Conservation (phyloP, 805 yeast species). For the Clavispora santaluciae region DNA sequence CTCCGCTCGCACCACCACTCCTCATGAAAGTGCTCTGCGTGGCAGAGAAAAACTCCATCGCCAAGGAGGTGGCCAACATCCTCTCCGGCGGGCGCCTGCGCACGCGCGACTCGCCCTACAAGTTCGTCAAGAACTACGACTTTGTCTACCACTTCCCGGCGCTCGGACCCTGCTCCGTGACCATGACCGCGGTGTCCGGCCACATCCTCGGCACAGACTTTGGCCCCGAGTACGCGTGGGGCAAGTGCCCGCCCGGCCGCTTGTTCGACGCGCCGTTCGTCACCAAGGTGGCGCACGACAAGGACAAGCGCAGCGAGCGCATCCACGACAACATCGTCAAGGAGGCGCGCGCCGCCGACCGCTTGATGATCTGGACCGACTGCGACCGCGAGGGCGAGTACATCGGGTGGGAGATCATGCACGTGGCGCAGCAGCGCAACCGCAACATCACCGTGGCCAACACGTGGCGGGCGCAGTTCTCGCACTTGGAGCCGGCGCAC, state of each 20-base stretch:
- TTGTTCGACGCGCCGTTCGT: slow-evolving; percentile 68
- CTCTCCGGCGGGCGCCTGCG: slow-evolving; percentile 67
- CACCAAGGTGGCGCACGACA: slow-evolving; percentile 34
- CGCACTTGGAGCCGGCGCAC: slow-evolving; percentile 79
- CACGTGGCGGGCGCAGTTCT: slow-evolving; percentile 72
- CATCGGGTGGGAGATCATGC: slow-evolving; percentile 44
- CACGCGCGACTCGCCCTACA: slow-evolving; percentile 46
- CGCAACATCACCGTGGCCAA: slow-evolving; percentile 41
- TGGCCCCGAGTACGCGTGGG: slow-evolving; percentile 59
- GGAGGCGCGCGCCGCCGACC: slow-evolving; percentile 58
- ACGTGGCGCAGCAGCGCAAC: slow-evolving; percentile 59
- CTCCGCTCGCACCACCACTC: background rate
- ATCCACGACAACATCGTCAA: slow-evolving; percentile 62
- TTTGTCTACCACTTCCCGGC: slow-evolving; percentile 62
- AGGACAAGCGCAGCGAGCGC: slow-evolving; percentile 20
- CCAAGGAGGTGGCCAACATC: slow-evolving; percentile 71
- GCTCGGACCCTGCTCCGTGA: slow-evolving; percentile 65
- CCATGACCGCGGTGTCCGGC: slow-evolving; percentile 92
- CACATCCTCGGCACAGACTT: slow-evolving; percentile 70
- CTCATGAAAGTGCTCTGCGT: slow-evolving; percentile 80
- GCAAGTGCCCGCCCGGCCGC: slow-evolving; percentile 55
- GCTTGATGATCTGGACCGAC: slow-evolving; percentile 94
- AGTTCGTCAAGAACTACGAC: slow-evolving; percentile 75
- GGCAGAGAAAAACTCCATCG: slow-evolving; percentile 95
- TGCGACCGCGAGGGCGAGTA: slow-evolving; percentile 42